Evolutionary conservation across 345 rosid species (phyloP).

Genomic region (Populus simonii): DNA sequence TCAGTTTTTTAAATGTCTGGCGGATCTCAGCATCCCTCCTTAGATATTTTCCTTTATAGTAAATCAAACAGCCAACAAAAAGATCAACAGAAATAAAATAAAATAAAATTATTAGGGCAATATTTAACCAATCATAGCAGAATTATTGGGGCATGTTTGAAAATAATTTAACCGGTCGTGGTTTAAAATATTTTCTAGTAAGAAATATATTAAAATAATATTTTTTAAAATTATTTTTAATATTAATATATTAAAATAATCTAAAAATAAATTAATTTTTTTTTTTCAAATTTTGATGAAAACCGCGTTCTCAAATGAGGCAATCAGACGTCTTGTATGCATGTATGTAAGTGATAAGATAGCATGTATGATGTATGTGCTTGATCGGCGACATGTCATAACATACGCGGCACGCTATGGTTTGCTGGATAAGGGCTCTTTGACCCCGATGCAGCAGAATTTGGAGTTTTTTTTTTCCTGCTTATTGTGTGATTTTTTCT

Average conservation of each 20-base stretch:
- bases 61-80: neutral
- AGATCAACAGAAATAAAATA: neutral
- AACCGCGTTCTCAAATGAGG: no score
- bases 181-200: no score
- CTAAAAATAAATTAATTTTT: no score
- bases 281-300: no score
- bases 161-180: no score
- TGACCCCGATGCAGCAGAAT: neutral
- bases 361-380: neutral
- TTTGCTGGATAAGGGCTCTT: neutral
- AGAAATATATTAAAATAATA: no score
- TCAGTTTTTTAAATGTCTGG: slow-evolving; percentile 28
- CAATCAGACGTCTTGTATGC: no score
- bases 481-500: no score
- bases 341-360: neutral
- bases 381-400: neutral
- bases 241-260: no score
- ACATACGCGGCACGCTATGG: neutral
- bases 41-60: slow-evolving; percentile 28
- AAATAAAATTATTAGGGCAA: neutral
- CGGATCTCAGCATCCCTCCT: neutral
- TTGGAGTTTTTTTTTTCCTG: neutral
- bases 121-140: slow-evolving; percentile 24
- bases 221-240: no score
- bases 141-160: slow-evolving; percentile 7